Evolutionary conservation across 75 land plant species (phyloP), one percentile per base, ranked within the genome.

Genomic region (Larix kaempferi): DNA sequence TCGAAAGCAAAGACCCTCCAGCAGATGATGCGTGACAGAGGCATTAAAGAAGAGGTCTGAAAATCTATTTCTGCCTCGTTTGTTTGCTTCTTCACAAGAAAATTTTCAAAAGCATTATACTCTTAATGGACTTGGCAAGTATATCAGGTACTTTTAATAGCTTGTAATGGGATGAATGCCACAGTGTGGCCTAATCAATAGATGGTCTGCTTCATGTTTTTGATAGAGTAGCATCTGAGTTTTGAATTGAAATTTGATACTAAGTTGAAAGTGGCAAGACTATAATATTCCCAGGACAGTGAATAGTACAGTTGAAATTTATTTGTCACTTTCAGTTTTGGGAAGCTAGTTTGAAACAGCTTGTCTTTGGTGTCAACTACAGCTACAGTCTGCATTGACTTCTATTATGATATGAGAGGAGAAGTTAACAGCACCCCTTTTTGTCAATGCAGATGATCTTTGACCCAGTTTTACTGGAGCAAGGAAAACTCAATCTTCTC

Each of bases 401-500:
- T 67, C 12, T 44, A 39, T 64, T 23, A 29, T 64, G 33, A 15
- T 64, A 26, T 33, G 37, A 14, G 33, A 29, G 22, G 64, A 61
- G 26, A 39, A 5, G 21, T 39, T 67, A 1, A 67, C 49, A 35
- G 12, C 33, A 39, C 21, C 44, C 39, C 37, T 26, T 54, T 26
- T 60, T 57, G 21, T 33, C 49, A 64, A 66, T 78, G 63, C 87
- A 85, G 87, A 83, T 85, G 87, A 78, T 82, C 14, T 85, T 62
- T 76, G 81, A 85, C 71, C 87, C 87, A 33, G 73, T 52, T 37
- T 64, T 85, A 37, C 71, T 85, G 25, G 85, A 78, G 57, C 72
- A 76, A 65, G 87, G 87, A n/a, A 85, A 85, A 52, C 84, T 85
- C 57, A 85, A 85, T 74, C 61, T 85, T 33, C 66, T 85, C 25